Evolutionary conservation across 192 early-diverging fungal species (phyloP).

Genomic region (Gonapodya sp.): DNA sequence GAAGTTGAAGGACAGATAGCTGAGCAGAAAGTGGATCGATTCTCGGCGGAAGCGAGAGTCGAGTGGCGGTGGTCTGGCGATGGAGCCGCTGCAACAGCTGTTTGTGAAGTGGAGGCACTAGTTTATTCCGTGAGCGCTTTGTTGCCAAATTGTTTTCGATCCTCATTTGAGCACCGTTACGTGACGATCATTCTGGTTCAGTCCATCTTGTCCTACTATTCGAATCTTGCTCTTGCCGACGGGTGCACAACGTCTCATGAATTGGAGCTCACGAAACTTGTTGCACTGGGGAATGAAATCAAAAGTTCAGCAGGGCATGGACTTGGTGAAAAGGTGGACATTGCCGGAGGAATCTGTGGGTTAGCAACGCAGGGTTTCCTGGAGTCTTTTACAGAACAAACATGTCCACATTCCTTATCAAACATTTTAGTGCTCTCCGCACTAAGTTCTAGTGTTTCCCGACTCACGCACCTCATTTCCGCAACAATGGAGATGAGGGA

Average conservation of each 20-base stretch:
- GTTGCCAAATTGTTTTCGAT: too few species aligned
- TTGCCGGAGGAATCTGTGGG: too few species aligned
- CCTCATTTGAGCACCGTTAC: neutral
- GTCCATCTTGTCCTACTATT: neutral
- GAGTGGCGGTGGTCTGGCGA: neutral
- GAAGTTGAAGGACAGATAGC: neutral
- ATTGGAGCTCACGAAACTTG: neutral
- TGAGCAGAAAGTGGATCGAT: too few species aligned
- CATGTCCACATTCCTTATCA: too few species aligned
- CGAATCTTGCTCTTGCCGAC: neutral
- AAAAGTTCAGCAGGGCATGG: too few species aligned
- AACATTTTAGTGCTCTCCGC: too few species aligned
- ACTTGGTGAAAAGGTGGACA: too few species aligned
- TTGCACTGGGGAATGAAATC: neutral
- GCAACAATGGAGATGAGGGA: neutral
- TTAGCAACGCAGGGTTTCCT: too few species aligned
- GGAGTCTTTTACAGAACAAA: too few species aligned
- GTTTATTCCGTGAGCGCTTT: neutral
- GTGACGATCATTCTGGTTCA: neutral
- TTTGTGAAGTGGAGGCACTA: neutral
- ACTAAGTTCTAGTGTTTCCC: too few species aligned
- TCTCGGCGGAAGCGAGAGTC: neutral
- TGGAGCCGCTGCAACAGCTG: neutral
- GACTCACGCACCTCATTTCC: neutral
- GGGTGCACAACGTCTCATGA: neutral